A percentile compares a stretch with the other conserved stretches of the same genome.
Evolutionary conservation across 805 yeast species (phyloP).

Genomic region (Ogataea nakhonphanomensis): DNA sequence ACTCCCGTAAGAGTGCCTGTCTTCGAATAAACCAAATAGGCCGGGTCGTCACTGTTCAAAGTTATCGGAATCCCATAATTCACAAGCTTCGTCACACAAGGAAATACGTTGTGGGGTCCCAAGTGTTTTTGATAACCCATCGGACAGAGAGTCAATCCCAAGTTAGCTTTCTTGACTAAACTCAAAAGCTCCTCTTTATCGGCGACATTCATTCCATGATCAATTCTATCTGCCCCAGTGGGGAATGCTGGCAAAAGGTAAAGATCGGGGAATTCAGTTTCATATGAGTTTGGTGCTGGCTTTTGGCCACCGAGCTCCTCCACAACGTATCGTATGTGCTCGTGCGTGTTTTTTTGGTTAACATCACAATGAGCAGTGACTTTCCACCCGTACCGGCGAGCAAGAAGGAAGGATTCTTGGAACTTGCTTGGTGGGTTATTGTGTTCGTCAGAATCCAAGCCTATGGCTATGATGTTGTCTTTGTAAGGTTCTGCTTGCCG

Average conservation of each 20-base stretch:
- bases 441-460: slow-evolving; percentile 43
- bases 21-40: slow-evolving; percentile 43
- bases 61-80: slow-evolving; percentile 38
- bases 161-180: slow-evolving; percentile 33
- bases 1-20: slow-evolving; percentile 34
- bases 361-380: slow-evolving; percentile 44
- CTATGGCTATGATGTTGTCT: slow-evolving; percentile 41
- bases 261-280: slow-evolving; percentile 27
- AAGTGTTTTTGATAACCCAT: slow-evolving; percentile 32
- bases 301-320: slow-evolving; percentile 18
- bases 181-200: slow-evolving; percentile 34
- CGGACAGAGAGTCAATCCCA: slow-evolving; percentile 42
- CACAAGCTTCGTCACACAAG: slow-evolving; percentile 40
- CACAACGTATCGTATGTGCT: slow-evolving; percentile 31
- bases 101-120: slow-evolving; percentile 35
- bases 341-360: slow-evolving; percentile 43
- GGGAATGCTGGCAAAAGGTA: slow-evolving; percentile 11
- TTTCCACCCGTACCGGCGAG: slow-evolving; percentile 35
- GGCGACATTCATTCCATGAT: slow-evolving; percentile 42
- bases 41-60: slow-evolving; percentile 37
- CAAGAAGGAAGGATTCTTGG: slow-evolving; percentile 35
- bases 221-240: slow-evolving; percentile 39
- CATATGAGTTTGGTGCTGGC: slow-evolving; percentile 28
- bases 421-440: slow-evolving; percentile 43
- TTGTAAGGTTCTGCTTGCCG: slow-evolving; percentile 30